phyloP scores from a whole-genome alignment of 1,139 yeast genomes.

The Pichia sp. region DNA sequence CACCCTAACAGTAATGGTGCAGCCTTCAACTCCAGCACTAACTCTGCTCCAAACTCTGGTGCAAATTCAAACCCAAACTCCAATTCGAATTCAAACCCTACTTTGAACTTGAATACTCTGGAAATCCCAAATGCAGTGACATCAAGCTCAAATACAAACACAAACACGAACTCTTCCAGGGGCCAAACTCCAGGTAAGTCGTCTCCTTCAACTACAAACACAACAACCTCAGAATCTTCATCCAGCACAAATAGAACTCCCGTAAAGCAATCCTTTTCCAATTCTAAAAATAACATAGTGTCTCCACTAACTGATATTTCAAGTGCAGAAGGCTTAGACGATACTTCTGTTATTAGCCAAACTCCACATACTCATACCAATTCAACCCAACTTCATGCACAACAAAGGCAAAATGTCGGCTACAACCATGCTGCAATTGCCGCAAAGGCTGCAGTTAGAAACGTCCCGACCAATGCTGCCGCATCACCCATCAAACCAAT shows the following conservation, averaged over 20 bases:
- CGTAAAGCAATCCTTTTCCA: neutral
- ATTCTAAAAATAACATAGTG: neutral
- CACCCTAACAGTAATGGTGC: neutral
- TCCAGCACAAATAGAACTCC: slow-evolving; percentile 1
- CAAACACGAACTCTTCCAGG: slow-evolving; percentile 1
- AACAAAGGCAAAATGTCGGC: neutral
- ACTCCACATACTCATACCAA: neutral
- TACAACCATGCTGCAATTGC: slow-evolving; percentile 2
- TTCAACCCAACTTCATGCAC: neutral
- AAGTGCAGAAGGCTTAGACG: neutral
- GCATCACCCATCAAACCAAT: neutral
- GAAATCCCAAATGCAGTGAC: neutral
- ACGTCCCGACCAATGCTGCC: neutral
- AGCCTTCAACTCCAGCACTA: neutral
- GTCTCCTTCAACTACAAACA: slow-evolving; percentile 16
- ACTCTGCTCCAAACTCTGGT: neutral
- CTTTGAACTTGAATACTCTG: neutral
- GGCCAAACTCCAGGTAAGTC: slow-evolving; percentile 3
- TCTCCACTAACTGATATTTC: slow-evolving; percentile 6
- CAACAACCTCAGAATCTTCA: slow-evolving; percentile 10
- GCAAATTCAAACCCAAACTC: neutral
- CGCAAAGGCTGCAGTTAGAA: neutral
- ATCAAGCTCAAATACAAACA: neutral
- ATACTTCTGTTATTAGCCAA: neutral
- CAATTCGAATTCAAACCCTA: neutral